These are phyloP conservation scores for Claviceps humidiphila DNA, from an alignment of 2,329 filamentous ascomycete species.

Conservation along the genomic window DNA sequence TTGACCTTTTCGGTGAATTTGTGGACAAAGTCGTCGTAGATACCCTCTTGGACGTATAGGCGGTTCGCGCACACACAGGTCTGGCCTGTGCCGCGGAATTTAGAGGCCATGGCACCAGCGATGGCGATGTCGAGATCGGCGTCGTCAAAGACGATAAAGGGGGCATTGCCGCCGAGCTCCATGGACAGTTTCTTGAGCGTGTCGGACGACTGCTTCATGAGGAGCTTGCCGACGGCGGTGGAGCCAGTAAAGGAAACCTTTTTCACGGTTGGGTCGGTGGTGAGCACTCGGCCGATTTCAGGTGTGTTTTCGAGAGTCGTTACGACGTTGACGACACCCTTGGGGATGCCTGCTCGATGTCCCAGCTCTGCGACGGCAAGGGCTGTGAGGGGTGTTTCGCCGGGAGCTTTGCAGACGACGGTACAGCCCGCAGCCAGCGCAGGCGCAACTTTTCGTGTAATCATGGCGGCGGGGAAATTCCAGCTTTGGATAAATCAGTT, in stretches of 20 bases:
- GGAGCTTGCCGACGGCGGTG: conserved; percentile 51
- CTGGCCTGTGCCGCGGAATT: conserved; percentile 91
- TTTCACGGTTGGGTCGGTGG: conserved; percentile 56
- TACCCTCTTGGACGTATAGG: conserved; percentile 63
- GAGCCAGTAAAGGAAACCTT: conserved; percentile 94
- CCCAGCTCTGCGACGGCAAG: conserved; percentile 80
- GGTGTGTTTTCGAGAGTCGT: conserved; percentile 69
- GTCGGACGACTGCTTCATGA: conserved; percentile 79
- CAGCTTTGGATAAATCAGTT: conserved; percentile 32
- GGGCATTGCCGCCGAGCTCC: conserved; percentile 88
- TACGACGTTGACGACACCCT: conserved; percentile 82
- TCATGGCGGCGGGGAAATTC: conserved; percentile 77
- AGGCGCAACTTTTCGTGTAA: conserved; percentile 56
- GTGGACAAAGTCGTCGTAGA: conserved; percentile 62
- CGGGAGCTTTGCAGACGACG: conserved; percentile 80
- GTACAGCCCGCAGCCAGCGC: conserved; percentile 91
- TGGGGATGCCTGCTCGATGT: conserved; percentile 75
- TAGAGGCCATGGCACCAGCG: conserved; percentile 67
- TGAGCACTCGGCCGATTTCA: conserved; percentile 64
- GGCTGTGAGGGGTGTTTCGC: conserved; percentile 84
- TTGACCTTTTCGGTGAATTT: conserved; percentile 61
- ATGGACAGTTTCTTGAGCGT: conserved; percentile 77
- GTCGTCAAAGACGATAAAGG: conserved; percentile 95
- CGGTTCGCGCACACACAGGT: conserved; percentile 88
- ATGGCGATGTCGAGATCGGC: conserved; percentile 80